These are phyloP conservation scores for Monotropa hypopitys DNA, from an alignment of 179 eudicot species.

Conservation along the genomic window DNA sequence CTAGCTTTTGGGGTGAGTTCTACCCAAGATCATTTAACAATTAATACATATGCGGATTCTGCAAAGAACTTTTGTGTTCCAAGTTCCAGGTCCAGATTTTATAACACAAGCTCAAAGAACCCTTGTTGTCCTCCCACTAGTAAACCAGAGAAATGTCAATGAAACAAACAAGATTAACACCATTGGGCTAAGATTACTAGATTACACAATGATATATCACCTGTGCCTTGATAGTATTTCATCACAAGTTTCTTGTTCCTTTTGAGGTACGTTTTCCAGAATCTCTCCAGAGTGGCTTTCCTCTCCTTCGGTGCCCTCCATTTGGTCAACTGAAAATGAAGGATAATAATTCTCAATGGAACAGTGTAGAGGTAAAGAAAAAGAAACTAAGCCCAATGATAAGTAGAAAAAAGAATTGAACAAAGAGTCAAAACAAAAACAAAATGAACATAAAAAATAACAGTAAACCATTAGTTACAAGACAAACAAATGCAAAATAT, in stretches of 20 bases:
- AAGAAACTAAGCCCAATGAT: background rate
- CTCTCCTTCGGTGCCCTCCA: constrained; percentile 34
- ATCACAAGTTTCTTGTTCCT: constrained; percentile 55
- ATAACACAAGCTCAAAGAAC: background rate
- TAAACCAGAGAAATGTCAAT: background rate
- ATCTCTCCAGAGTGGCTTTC: constrained; percentile 22
- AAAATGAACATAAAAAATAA: background rate
- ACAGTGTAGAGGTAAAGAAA: background rate
- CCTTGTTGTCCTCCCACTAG: background rate
- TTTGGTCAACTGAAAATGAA: constrained; percentile 12
- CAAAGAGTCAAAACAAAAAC: background rate
- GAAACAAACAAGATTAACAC: background rate
- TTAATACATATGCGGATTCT: background rate
- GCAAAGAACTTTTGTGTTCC: background rate
- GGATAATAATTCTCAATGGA: background rate
- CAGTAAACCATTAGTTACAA: background rate
- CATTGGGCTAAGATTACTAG: background rate
- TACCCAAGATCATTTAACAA: too few relatives aligned
- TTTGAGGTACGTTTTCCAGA: constrained; percentile 19
- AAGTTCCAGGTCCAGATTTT: background rate
- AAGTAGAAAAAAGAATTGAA: background rate
- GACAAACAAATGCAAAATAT: background rate
- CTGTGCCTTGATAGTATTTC: constrained; percentile 88
- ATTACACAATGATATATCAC: constrained; percentile 16
- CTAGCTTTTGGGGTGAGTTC: too few relatives aligned